Evolutionary conservation across 2,329 filamentous ascomycete genomes (phyloP), one percentile per base, ranked within the genome.

Genomic region (Colletotrichum tofieldiae): DNA sequence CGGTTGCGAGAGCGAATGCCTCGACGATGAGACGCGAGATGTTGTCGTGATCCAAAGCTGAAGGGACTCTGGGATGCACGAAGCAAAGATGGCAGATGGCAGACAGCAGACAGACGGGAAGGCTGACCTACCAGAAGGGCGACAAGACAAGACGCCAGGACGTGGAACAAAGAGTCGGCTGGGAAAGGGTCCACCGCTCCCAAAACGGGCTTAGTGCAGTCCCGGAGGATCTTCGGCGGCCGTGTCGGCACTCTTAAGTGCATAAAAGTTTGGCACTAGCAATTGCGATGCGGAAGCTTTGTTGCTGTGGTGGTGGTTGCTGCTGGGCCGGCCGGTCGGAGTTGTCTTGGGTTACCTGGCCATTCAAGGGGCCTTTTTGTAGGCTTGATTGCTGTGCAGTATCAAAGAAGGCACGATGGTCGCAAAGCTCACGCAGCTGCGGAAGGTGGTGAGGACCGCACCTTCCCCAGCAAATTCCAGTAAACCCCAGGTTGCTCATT

Each of bases 101-200:
- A n/a, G 45, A 59, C 26, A 14, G n/a, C 23, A 39, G 62, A 20
- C n/a, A n/a, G 45, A 59, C 26, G 23, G n/a, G 55, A 56, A 69
- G 49, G 55, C 52, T 62, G 67, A 67, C 49, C 32, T 55, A 51
- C 54, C 49, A 39, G 16, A 52, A 72, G 67, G 59, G 35, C 67
- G 71, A 71, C 71, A 61, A 71, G 67, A 73, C 54, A 71, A 43
- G 49, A 52, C 18, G 52, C 47, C 37, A 5, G 49, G 52, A 65
- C 63, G 29, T 39, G 60, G 67, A 71, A 73, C 71, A 71, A 73
- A 71, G 71, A 60, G 56, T 59, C 45, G 59, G 59, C 70, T 72
- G 60, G 35, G 65, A 58, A 45, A 39, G 64, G 54, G 43, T 45
- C 52, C 66, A 70, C 59, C 5, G 2, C 12, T 6, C 5, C 20